Conservation (phyloP, 1,284 basidiomycete genomes). For the Leccinum ponderosum region DNA sequence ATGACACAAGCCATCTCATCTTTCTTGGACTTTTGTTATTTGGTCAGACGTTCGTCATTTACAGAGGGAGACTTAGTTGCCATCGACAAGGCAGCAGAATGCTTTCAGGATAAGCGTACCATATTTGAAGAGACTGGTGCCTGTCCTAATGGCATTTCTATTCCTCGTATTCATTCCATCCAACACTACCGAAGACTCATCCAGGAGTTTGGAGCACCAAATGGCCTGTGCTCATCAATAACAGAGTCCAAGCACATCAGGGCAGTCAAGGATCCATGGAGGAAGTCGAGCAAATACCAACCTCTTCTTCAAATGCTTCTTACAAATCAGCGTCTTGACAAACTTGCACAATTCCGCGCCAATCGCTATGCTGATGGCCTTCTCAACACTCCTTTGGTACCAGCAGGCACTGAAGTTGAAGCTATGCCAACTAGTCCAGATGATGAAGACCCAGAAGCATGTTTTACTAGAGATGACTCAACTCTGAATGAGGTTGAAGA, state of each 20-base stretch:
- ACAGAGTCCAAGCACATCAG: neutral
- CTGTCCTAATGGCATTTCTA: neutral
- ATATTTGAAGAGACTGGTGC: neutral
- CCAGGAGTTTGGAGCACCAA: neutral
- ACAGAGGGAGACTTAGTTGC: neutral
- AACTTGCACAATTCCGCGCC: neutral
- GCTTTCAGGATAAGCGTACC: neutral
- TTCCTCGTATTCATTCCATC: neutral
- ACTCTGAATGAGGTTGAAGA: neutral
- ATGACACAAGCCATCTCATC: neutral
- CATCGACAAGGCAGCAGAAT: neutral
- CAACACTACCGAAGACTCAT: neutral
- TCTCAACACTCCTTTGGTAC: neutral
- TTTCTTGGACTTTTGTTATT: neutral
- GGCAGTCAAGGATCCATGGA: neutral
- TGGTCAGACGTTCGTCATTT: neutral
- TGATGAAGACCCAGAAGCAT: neutral
- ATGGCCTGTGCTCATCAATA: neutral
- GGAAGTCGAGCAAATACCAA: neutral
- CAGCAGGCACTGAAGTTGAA: neutral
- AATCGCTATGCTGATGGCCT: neutral
- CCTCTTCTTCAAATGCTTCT: neutral
- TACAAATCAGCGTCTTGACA: neutral
- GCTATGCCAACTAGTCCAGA: neutral
- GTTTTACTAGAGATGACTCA: neutral